Base-by-base conservation (phyloP, 306 rosid genomes). In the Prunus mume region DNA sequence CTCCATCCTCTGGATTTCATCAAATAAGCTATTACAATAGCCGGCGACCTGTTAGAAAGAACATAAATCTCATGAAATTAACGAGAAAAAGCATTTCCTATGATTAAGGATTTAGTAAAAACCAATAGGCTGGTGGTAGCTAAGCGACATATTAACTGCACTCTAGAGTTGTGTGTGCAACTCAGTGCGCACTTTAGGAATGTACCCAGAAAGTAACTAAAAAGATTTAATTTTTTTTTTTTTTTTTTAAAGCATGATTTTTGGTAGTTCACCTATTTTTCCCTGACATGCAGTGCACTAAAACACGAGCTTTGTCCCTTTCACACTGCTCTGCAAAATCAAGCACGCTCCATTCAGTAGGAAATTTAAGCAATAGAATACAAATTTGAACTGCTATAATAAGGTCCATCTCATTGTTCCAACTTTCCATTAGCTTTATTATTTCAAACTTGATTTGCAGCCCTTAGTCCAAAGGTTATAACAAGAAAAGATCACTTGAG, bases 271-370 rank as follows among this genome's bases (percentile, higher is more conserved):
- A 88, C 99, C 97, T 89, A 79, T 82, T 96, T 91, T 90, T 93
- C 45, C 99, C 99, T 12, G 99, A 92, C 99, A 96, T 96, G 85
- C 99, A 96, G 77, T 96, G 99, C 76, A 96, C 98, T 80, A 96
- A 88, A 85, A 96, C 98, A 72, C 99, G 93, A 68, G 88, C 98
- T 85, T 92, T 92, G 46, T 96, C 99, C 83, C 83, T 88, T 86
- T 96, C 98, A 81, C 99, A 92, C 86, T 83, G 92, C 79, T 96
- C 99, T 96, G 91, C 78, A 87, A 73, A 73, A 77, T 32, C 50
- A 83, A 82, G 38, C 65, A 71, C 47, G 18, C 20, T 72, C 10
- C 3, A 3, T 1, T 50, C 27, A 75, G 51, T 18, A 15, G 2
- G 58, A 46, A 71, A 0, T 57, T 25, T 68, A 76, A 51, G 70